These are phyloP conservation scores for Aspergillus ustus DNA, from an alignment of 2,329 filamentous ascomycete genomes.

Conservation along the genomic window DNA sequence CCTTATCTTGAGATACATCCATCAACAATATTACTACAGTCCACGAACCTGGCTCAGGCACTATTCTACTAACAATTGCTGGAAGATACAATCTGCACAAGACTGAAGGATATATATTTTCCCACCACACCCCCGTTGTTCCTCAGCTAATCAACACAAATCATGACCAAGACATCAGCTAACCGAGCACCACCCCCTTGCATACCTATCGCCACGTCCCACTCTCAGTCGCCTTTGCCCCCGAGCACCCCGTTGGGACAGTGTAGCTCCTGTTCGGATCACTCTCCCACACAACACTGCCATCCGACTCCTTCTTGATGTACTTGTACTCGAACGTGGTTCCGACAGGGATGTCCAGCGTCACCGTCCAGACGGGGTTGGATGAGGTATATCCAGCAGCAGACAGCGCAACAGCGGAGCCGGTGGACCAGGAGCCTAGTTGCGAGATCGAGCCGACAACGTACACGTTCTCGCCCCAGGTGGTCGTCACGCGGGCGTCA, in stretches of 20 bases:
- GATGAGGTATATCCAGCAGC: constrained; percentile 62
- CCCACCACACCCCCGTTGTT: no score
- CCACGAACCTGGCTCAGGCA: no score
- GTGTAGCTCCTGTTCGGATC: constrained; percentile 55
- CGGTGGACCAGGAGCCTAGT: constrained; percentile 67
- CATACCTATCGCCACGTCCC: constrained; percentile 43
- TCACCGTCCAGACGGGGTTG: constrained; percentile 66
- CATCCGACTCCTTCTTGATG: constrained; percentile 58
- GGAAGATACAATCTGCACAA: no score
- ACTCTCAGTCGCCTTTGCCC: constrained; percentile 38
- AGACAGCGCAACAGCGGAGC: constrained; percentile 60
- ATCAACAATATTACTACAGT: no score
- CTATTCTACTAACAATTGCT: no score
- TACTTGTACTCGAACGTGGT: constrained; percentile 70
- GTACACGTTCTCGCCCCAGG: constrained; percentile 67
- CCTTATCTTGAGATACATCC: no score
- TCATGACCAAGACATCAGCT: no score
- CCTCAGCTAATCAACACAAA: no score
- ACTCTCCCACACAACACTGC: constrained; percentile 65
- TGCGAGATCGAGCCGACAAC: constrained; percentile 63
- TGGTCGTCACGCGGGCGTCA: constrained; percentile 61
- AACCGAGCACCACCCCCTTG: no score
- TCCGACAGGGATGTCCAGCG: constrained; percentile 61
- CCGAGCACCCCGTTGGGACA: constrained; percentile 43
- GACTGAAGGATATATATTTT: no score